Evolutionary conservation across 164 flowering plant genomes (phyloP).

Genomic region (Sedum album): DNA sequence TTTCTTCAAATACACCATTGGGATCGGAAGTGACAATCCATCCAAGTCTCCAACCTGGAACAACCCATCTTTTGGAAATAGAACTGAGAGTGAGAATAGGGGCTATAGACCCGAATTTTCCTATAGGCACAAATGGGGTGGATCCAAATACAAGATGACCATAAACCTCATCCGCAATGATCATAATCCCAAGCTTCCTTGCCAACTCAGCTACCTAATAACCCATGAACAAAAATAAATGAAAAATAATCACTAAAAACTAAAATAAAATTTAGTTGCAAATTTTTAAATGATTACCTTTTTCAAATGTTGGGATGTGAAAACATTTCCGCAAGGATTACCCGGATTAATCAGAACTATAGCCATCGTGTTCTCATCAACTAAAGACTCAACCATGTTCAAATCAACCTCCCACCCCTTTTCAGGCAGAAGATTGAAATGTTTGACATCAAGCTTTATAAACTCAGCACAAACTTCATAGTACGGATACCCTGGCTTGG

Average conservation of each 20-base stretch:
- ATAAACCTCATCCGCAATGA: slow-evolving; percentile 56
- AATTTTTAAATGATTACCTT: slow-evolving; percentile 16
- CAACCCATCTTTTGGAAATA: slow-evolving; percentile 50
- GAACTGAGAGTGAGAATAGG: slow-evolving; percentile 57
- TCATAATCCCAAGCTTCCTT: slow-evolving; percentile 35
- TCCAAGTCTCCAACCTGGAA: slow-evolving; percentile 62
- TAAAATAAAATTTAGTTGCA: background rate
- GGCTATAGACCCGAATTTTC: slow-evolving; percentile 31
- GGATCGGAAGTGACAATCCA: slow-evolving; percentile 46
- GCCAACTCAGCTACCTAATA: slow-evolving; percentile 46
- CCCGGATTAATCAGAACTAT: slow-evolving; percentile 48
- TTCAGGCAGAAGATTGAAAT: slow-evolving; percentile 45
- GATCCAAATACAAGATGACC: slow-evolving; percentile 34
- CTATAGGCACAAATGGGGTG: slow-evolving; percentile 46
- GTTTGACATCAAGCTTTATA: slow-evolving; percentile 26
- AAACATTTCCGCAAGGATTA: slow-evolving; percentile 56
- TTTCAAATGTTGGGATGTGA: slow-evolving; percentile 27
- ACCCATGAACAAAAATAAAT: background rate
- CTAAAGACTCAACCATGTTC: slow-evolving; percentile 29
- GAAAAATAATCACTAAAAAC: background rate
- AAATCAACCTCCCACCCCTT: slow-evolving; percentile 56
- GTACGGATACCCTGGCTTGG: slow-evolving; percentile 40
- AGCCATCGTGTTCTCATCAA: slow-evolving; percentile 48
- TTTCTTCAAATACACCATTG: slow-evolving; percentile 24
- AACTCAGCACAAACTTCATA: slow-evolving; percentile 28